A percentile compares a stretch with the other conserved stretches of the same genome.
These are phyloP conservation scores for Secale cereale DNA, from an alignment of 176 grass and related monocot genomes.

Conservation along the genomic window DNA sequence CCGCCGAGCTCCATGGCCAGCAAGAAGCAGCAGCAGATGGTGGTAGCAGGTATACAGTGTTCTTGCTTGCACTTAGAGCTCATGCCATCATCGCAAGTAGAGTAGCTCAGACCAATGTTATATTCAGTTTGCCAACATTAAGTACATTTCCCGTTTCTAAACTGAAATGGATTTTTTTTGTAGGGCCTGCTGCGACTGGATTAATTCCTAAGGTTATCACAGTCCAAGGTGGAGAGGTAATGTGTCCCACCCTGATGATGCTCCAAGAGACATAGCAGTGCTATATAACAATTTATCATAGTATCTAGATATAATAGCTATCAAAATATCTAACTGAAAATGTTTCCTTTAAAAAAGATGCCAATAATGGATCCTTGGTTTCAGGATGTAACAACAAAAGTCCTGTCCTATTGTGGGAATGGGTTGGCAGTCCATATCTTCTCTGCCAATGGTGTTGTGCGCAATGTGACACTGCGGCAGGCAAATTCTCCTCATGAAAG, in stretches of 20 bases:
- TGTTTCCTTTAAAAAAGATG: neutral
- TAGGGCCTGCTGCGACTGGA: constrained; percentile 51
- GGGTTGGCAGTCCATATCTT: constrained; percentile 62
- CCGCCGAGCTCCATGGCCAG: too few species aligned
- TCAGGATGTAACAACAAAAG: constrained; percentile 59
- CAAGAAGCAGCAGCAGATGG: neutral
- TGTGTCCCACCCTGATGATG: neutral
- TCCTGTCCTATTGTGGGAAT: constrained; percentile 53
- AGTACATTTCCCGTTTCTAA: neutral
- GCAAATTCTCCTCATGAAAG: constrained; percentile 34
- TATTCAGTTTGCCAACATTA: neutral
- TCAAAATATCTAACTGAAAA: neutral
- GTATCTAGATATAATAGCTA: neutral
- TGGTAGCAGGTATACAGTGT: neutral
- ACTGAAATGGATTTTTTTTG: neutral
- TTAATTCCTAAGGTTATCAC: constrained; percentile 65
- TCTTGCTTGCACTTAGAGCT: neutral
- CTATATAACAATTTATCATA: neutral
- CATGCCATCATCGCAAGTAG: too few species aligned
- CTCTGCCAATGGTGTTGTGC: constrained; percentile 60
- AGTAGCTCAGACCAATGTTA: neutral
- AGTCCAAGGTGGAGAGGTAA: constrained; percentile 87
- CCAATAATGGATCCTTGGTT: constrained; percentile 25
- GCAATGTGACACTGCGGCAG: constrained; percentile 53
- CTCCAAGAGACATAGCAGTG: neutral